Evolutionary conservation across 805 yeast species (phyloP).

Genomic region (Wickerhamomyces queroliae): DNA sequence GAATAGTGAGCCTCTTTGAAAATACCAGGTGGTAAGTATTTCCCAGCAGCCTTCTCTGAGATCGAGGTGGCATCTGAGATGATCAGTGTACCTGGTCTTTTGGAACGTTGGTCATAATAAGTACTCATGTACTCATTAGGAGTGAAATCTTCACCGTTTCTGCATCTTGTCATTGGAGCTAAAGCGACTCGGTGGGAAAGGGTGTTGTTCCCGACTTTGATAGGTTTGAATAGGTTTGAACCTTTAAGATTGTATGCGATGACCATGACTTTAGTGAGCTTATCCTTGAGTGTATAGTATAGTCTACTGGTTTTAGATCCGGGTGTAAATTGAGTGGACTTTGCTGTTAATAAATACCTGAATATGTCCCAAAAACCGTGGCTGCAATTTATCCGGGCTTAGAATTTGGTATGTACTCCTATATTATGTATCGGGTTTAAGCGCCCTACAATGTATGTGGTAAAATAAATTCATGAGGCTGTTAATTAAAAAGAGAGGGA

Average conservation of each 20-base stretch:
- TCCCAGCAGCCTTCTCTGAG: slow-evolving; percentile 34
- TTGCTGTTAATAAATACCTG: no score
- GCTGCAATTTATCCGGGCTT: no score
- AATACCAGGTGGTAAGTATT: slow-evolving; percentile 39
- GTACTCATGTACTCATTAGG: slow-evolving; percentile 42
- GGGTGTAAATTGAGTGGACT: no score
- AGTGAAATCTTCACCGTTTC: slow-evolving; percentile 28
- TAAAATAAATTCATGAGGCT: no score
- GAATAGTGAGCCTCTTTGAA: slow-evolving; percentile 37
- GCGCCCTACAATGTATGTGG: no score
- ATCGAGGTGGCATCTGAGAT: slow-evolving; percentile 52
- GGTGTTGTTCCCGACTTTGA: slow-evolving; percentile 28
- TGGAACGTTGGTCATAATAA: slow-evolving; percentile 49
- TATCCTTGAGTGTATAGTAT: no score
- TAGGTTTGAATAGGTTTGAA: slow-evolving; percentile 29
- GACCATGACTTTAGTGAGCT: no score
- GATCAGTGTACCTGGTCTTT: slow-evolving; percentile 47
- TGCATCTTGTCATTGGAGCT: slow-evolving; percentile 44
- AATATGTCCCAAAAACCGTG: no score
- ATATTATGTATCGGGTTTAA: no score
- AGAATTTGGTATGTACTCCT: no score
- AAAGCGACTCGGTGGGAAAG: slow-evolving; percentile 34
- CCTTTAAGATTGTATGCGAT: not conserved
- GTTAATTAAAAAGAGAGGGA: no score
- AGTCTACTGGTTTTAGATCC: no score